These are phyloP conservation scores for Leptoxyphium fumago DNA, from an alignment of 2,329 filamentous ascomycete genomes.

Conservation along the genomic window DNA sequence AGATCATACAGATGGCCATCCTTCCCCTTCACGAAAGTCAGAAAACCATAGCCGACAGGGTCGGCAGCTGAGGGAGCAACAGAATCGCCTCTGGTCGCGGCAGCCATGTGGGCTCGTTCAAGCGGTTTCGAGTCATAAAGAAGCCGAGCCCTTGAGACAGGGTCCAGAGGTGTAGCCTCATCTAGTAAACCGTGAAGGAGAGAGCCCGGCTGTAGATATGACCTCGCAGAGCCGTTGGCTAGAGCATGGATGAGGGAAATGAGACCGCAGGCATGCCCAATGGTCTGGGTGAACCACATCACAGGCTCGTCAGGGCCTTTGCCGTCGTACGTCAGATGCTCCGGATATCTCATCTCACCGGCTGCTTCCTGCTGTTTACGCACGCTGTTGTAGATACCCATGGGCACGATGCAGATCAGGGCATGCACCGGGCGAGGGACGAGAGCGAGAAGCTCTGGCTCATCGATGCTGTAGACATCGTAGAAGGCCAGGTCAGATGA, in stretches of 20 bases:
- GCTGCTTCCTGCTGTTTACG: conserved; percentile 29
- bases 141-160: conserved; percentile 33
- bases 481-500: conserved; percentile 34
- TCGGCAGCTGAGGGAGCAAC: conserved; percentile 16
- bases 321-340: conserved; percentile 26
- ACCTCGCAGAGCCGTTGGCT: conserved; percentile 32
- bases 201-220: conserved; percentile 29
- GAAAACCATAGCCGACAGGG: conserved; percentile 28
- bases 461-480: conserved; percentile 39
- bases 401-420: conserved; percentile 39
- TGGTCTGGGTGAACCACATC: conserved; percentile 45
- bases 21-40: conserved; percentile 31
- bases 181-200: conserved; percentile 31
- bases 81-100: conserved; percentile 28
- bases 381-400: conserved; percentile 24
- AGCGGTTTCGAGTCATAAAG: conserved; percentile 35
- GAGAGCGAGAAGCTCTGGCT: conserved; percentile 33
- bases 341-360: conserved; percentile 14
- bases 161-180: conserved; percentile 29
- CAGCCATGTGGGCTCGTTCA: conserved; percentile 28
- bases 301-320: conserved; percentile 36
- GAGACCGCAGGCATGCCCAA: conserved; percentile 43
- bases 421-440: conserved; percentile 40
- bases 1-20: conserved; percentile 34
- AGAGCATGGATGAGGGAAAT: conserved; percentile 42